Base-by-base conservation (phyloP, 164 flowering plant species). In the Magnolia changhungtana region DNA sequence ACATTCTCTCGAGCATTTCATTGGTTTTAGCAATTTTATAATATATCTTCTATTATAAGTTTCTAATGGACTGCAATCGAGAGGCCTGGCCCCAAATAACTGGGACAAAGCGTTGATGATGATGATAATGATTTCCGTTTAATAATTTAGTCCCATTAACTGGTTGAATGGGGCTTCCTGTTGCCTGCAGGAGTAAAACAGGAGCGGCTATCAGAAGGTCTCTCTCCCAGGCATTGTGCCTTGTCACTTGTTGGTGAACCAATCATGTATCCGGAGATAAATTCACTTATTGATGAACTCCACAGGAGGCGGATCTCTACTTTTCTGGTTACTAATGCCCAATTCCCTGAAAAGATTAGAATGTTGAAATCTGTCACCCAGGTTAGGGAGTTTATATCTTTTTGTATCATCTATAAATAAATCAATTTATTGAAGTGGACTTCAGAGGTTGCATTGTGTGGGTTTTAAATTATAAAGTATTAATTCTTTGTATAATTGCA, bases 221-320 rank as follows among this genome's bases (percentile, higher is more conserved):
- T 96, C 24, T 72, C 86, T 21, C 98, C 98, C 18, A 89, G 95
- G 87, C 99, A 96, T 79, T 96, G 99, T 88, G 98, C 99, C 45
- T 87, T 96, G 80, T 96, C 99, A 19, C 98, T 96, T 82, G 99
- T 96, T 86, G 98, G 99, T 72, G 98, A 96, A 84, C 99, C 99
- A 31, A 96, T 96, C 79, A 94, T 96, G 99, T 96, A 96, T 77
- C 99, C 99, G 7, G 98, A 94, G 84, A 96, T 96, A 70, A 96
- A 96, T 77, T 16, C 88, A 66, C 98, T 94, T 77, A 86, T 96
- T 65, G 94, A 89, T 85, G 99, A 94, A 85, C 86, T 96, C 81
- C 99, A 96, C 74, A 80, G 78, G 74, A 86, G 96, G 78, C 84
- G 90, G 37, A 96, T 96, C 73, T 94, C 99, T 37, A 96, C 98